Conservation (phyloP, 352 stramenopile species). For the Globisporangium megalacanthum region DNA sequence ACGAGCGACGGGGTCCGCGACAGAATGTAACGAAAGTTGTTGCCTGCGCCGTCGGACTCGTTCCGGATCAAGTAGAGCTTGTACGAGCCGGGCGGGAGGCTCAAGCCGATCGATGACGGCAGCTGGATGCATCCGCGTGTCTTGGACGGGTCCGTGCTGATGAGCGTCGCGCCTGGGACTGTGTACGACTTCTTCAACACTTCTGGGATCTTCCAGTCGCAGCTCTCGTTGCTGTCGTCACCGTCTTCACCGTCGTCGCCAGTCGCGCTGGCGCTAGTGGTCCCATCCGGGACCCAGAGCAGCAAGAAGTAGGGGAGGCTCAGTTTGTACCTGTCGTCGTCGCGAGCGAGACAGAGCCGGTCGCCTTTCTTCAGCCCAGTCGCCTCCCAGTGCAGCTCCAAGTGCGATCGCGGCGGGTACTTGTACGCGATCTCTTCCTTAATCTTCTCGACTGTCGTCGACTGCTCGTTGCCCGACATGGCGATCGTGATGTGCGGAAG, state of each 20-base stretch:
- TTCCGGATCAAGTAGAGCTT: constrained; percentile 43
- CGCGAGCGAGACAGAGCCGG: constrained; percentile 36
- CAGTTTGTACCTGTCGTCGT: constrained; percentile 33
- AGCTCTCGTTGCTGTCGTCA: constrained; percentile 8
- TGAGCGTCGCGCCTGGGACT: constrained; percentile 10
- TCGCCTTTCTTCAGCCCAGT: constrained; percentile 20
- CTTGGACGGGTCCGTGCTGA: constrained; percentile 18
- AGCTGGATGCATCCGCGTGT: constrained; percentile 18
- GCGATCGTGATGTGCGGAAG: constrained; percentile 22
- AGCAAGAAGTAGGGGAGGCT: constrained; percentile 38
- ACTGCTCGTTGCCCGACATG: constrained; percentile 27
- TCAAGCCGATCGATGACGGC: constrained; percentile 36
- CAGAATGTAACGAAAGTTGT: constrained; percentile 27
- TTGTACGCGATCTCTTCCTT: constrained; percentile 19
- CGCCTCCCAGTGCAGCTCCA: constrained; percentile 37
- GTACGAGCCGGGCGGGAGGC: constrained; percentile 39
- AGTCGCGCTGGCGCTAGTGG: not conserved
- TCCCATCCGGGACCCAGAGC: constrained; percentile 23
- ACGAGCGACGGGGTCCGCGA: constrained; percentile 22
- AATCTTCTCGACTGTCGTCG: constrained; percentile 1
- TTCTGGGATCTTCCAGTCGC: constrained; percentile 38
- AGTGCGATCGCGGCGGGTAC: constrained; percentile 33
- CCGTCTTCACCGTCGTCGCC: not conserved
- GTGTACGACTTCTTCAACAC: constrained; percentile 25
- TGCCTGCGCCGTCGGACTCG: constrained; percentile 11